Evolutionary conservation across 2,329 filamentous ascomycete genomes (phyloP).

Genomic region (Hypoxylon sp.): DNA sequence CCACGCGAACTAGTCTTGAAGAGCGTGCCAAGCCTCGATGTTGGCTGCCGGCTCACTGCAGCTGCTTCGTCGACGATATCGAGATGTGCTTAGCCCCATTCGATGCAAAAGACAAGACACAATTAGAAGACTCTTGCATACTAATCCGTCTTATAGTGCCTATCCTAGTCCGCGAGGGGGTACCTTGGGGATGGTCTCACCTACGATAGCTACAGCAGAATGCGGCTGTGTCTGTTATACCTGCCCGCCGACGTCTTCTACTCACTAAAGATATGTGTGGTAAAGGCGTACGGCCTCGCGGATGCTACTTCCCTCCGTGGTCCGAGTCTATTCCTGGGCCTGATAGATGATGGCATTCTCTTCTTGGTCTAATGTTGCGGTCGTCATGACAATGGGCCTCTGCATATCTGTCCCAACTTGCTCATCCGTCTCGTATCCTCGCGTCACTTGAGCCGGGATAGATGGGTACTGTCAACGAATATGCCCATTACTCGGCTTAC

Average conservation of each 20-base stretch:
- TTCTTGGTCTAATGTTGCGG: conserved; percentile 14
- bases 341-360: conserved; percentile 8
- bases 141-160: conserved; percentile 31
- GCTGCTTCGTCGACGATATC: conserved; percentile 31
- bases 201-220: conserved; percentile 18
- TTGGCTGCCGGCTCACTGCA: conserved; percentile 28
- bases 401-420: conserved; percentile 6
- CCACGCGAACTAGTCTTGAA: conserved; percentile 4
- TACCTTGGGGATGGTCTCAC: conserved; percentile 4
- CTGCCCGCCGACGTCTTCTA: conserved; percentile 14
- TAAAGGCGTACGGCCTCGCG: conserved; percentile 26
- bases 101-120: conserved; percentile 6
- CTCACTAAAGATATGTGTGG: conserved; percentile 11
- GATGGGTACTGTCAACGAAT: conserved; percentile 13
- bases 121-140: conserved; percentile 30
- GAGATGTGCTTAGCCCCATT: conserved; percentile 32
- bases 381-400: conserved; percentile 11
- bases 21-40: conserved; percentile 28
- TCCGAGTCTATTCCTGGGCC: conserved; percentile 36
- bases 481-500: conserved; percentile 24
- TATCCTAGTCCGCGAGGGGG: conserved; percentile 12
- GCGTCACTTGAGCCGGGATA: conserved; percentile 9
- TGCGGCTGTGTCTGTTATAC: conserved; percentile 30
- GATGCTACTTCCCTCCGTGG: conserved; percentile 16
- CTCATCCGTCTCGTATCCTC: conserved; percentile 7